Base-by-base conservation (phyloP, 2,329 filamentous ascomycete genomes). In the Blumeria graminis region DNA sequence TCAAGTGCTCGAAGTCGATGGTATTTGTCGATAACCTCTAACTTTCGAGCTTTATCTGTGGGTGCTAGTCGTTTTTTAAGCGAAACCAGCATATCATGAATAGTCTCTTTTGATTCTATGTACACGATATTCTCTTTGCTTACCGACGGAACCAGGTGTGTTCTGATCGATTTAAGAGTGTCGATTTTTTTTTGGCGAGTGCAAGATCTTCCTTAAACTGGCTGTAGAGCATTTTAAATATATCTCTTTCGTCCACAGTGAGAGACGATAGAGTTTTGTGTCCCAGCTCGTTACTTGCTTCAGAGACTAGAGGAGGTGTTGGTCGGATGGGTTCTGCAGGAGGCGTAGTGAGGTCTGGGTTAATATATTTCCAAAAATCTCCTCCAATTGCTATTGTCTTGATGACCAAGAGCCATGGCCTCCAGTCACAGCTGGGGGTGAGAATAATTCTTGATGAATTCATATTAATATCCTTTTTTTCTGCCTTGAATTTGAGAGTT, bases 121-220 rank as follows among this genome's bases (percentile, higher is more conserved):
- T 55, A 45, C n/a, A 55, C 51, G 22, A 22, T 54, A 14, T 54
- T 54, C 6, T 54, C 34, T 11, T 54, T 54, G n/a, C n/a, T 54
- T 36, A 54, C 14, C 9, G 51, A 18, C 3, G 51, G 36, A 13
- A 54, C 34, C 11, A 54, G 2, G 34, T 39, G 32, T 6, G 11
- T 54, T 54, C 51, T 54, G 16, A 54, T 54, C 14, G 9, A 14
- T 18, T 22, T 39, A 3, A 54, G 16, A 5, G 16, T 38, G 6
- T 54, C 51, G 7, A 38, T 54, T 38, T 36, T 54, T 38, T 13
- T 16, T 38, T 38, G n/a, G n/a, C n/a, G n/a, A n/a, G 3, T 18
- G 33, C 36, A 3, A 54, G 34, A 3, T 14, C 39, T 54, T 54
- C 32, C 28, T 54, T 38, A 11, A 18, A 54, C 28, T 54, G 5